Conservation (phyloP, 345 rosid species). For the Hibiscus trionum region DNA sequence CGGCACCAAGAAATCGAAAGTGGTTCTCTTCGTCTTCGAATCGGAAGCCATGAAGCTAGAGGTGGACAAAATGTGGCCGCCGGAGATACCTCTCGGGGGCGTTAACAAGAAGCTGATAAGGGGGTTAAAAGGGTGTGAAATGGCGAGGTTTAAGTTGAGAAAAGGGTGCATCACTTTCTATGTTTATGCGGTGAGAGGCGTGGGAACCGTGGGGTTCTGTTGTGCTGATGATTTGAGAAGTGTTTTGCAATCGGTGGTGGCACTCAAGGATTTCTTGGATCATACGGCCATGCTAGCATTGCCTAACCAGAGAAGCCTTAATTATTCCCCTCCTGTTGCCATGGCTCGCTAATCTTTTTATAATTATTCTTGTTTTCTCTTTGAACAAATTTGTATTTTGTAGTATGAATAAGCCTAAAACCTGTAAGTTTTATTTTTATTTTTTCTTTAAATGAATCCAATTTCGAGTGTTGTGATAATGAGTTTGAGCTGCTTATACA, state of each 20-base stretch:
- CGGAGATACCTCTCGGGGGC: conserved; percentile 77
- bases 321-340: conserved; percentile 43
- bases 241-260: conserved; percentile 74
- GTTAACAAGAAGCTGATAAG: conserved; percentile 82
- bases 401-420: conserved; percentile 25
- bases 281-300: conserved; percentile 90
- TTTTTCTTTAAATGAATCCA: no score
- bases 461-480: no score
- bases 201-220: conserved; percentile 50
- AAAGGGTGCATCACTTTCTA: conserved; percentile 92
- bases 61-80: conserved; percentile 62
- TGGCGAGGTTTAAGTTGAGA: conserved; percentile 91
- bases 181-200: conserved; percentile 64
- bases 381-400: conserved; percentile 8
- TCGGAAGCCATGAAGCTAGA: conserved; percentile 57
- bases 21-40: conserved; percentile 69
- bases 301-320: conserved; percentile 85
- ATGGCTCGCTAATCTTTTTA: conserved; percentile 54
- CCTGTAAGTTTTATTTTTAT: background rate
- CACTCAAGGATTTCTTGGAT: conserved; percentile 92
- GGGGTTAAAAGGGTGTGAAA: conserved; percentile 59
- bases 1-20: conserved; percentile 83
- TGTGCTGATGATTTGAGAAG: conserved; percentile 69
- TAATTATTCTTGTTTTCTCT: background rate
- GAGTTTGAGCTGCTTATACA: no score